These are phyloP conservation scores for Glonium stellatum DNA, from an alignment of 495 filamentous ascomycete species.

Conservation along the genomic window DNA sequence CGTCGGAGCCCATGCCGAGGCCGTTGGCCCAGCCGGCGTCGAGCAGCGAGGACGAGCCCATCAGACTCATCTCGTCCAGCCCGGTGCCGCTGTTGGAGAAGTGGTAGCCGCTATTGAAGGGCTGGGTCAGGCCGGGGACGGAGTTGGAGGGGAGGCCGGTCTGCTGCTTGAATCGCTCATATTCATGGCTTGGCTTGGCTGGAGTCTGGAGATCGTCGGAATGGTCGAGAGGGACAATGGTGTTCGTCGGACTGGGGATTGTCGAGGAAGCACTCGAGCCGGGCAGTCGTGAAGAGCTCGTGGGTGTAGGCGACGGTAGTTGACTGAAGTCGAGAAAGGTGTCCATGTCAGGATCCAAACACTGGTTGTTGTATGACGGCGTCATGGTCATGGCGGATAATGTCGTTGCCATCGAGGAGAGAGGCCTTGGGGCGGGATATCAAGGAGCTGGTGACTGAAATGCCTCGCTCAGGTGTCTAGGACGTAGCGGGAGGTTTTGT, in stretches of 20 bases:
- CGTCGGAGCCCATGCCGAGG: constrained; percentile 42
- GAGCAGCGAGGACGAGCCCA: constrained; percentile 28
- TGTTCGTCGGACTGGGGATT: constrained; percentile 25
- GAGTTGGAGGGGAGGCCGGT: constrained; percentile 79
- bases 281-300: constrained; percentile 12
- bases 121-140: constrained; percentile 60
- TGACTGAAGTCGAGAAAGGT: constrained; percentile 36
- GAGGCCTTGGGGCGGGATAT: background rate
- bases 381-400: constrained; percentile 27
- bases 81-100: constrained; percentile 44
- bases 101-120: constrained; percentile 47
- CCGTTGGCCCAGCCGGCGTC: constrained; percentile 43
- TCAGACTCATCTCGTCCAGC: constrained; percentile 40
- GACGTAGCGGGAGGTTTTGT: background rate
- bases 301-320: constrained; percentile 23
- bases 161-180: constrained; percentile 85
- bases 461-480: background rate
- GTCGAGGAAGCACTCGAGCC: constrained; percentile 18
- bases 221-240: constrained; percentile 23
- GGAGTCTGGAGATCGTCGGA: constrained; percentile 50
- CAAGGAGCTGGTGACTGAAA: background rate
- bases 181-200: constrained; percentile 81
- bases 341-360: constrained; percentile 33
- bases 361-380: constrained; percentile 29
- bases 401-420: constrained; percentile 15